Conservation (phyloP, 2,329 filamentous ascomycete species). For the Bretziella fagacearum region DNA sequence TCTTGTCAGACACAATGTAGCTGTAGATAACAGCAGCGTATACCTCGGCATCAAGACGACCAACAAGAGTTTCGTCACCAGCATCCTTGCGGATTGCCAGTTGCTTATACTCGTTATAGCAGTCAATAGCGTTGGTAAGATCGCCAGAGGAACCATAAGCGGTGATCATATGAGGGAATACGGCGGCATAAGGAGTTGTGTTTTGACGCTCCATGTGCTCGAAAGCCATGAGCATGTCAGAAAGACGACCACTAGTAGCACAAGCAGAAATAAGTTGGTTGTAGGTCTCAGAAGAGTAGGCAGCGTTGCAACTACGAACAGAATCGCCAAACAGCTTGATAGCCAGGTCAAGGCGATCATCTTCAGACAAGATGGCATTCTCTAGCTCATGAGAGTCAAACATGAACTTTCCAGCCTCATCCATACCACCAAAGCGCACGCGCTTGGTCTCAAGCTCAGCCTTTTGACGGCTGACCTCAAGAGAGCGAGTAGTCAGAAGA, state of each 20-base stretch:
- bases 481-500: slow-evolving; percentile 61
- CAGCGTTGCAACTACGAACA: slow-evolving; percentile 40
- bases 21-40: slow-evolving; percentile 87
- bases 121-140: slow-evolving; percentile 73
- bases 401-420: slow-evolving; percentile 72
- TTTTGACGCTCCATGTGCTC: slow-evolving; percentile 75
- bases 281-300: slow-evolving; percentile 70
- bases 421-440: slow-evolving; percentile 69
- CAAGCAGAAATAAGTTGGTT: slow-evolving; percentile 74
- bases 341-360: slow-evolving; percentile 72
- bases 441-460: slow-evolving; percentile 63
- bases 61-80: slow-evolving; percentile 48
- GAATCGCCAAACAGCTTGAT: slow-evolving; percentile 74
- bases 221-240: slow-evolving; percentile 81
- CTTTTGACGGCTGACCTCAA: slow-evolving; percentile 61
- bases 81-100: slow-evolving; percentile 73
- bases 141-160: slow-evolving; percentile 73
- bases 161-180: slow-evolving; percentile 89
- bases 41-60: slow-evolving; percentile 64
- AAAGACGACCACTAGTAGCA: slow-evolving; percentile 60
- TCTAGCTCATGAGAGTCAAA: slow-evolving; percentile 77
- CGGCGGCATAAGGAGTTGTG: slow-evolving; percentile 57
- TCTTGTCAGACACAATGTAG: slow-evolving; percentile 66
- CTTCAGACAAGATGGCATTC: slow-evolving; percentile 68
- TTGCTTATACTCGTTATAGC: slow-evolving; percentile 86